These are phyloP conservation scores for Tulasnella sp. DNA, from an alignment of 768 basidiomycete species.

Conservation along the genomic window DNA sequence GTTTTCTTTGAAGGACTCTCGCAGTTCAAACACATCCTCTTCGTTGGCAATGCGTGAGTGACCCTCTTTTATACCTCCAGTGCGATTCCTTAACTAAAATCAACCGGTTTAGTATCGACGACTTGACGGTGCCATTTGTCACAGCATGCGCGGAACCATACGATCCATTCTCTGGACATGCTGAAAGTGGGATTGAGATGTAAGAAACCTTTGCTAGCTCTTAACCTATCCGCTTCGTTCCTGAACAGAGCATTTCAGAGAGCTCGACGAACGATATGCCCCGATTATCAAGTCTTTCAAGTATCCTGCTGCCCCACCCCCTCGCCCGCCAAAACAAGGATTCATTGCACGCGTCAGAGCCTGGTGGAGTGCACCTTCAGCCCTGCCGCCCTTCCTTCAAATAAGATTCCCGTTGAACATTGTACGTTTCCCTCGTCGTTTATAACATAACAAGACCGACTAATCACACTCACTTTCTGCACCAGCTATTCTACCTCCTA, in stretches of 20 bases:
- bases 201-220: constrained; percentile 36
- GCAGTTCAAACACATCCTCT: constrained; percentile 60
- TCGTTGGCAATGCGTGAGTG: constrained; percentile 78
- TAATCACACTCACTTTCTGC: constrained; percentile 12
- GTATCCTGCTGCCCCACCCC: constrained; percentile 43
- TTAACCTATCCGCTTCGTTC: neutral
- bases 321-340: constrained; percentile 36
- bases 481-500: constrained; percentile 50
- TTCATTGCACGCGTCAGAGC: constrained; percentile 45
- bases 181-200: constrained; percentile 59
- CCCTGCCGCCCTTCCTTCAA: constrained; percentile 56
- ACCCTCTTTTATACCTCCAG: neutral
- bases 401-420: constrained; percentile 66
- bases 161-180: constrained; percentile 60
- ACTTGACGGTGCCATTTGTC: constrained; percentile 75
- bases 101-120: constrained; percentile 36
- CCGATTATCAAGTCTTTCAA: constrained; percentile 54
- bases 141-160: constrained; percentile 66
- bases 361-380: constrained; percentile 40
- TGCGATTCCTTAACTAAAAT: neutral
- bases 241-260: constrained; percentile 39
- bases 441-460: neutral
- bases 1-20: constrained; percentile 71
- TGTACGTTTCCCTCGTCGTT: constrained; percentile 42
- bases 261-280: constrained; percentile 52